Percentiles rank a stretch among this genome's conserved stretches.
Conservation (phyloP, 1,139 yeast species). For the Suhomyces terraborum region DNA sequence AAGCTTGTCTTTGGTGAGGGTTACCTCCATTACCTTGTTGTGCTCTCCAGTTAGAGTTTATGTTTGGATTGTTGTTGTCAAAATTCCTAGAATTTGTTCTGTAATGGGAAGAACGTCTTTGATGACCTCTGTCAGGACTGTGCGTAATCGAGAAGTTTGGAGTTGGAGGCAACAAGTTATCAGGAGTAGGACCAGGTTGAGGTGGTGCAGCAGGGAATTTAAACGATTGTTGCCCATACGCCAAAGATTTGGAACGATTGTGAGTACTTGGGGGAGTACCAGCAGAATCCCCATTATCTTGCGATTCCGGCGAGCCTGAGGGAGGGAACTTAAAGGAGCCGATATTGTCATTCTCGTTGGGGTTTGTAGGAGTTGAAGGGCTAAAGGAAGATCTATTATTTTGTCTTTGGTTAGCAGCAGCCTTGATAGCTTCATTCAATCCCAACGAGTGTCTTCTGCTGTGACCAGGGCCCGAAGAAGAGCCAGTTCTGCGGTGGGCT, state of each 20-base stretch:
- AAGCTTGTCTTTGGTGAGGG: conserved; percentile 17
- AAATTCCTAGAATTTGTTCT: conserved; percentile 60
- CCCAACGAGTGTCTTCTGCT: conserved; percentile 91
- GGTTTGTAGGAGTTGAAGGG: conserved; percentile 31
- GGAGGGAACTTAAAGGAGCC: conserved; percentile 43
- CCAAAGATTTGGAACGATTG: conserved; percentile 40
- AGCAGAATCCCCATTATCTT: conserved; percentile 13
- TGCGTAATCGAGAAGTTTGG: conserved; percentile 45
- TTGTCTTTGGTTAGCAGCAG: conserved; percentile 88
- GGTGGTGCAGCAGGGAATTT: conserved; percentile 40
- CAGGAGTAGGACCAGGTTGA: conserved; percentile 11
- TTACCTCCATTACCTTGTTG: conserved; percentile 24
- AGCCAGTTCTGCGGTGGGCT: conserved; percentile 42
- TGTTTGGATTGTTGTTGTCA: conserved; percentile 43
- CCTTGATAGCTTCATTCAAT: conserved; percentile 91
- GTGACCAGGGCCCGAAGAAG: conserved; percentile 59
- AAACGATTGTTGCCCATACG: conserved; percentile 49
- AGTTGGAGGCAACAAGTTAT: conserved; percentile 45
- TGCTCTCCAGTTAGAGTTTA: conserved; percentile 67
- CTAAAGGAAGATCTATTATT: conserved; percentile 41
- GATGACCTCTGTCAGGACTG: conserved; percentile 49
- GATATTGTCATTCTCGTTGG: conserved; percentile 22
- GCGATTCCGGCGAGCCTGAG: conserved; percentile 15
- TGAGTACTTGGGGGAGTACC: conserved; percentile 28
- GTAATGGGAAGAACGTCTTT: conserved; percentile 52